phyloP scores from a whole-genome alignment of 352 stramenopile species.

The Phytophthora hibernalis region DNA sequence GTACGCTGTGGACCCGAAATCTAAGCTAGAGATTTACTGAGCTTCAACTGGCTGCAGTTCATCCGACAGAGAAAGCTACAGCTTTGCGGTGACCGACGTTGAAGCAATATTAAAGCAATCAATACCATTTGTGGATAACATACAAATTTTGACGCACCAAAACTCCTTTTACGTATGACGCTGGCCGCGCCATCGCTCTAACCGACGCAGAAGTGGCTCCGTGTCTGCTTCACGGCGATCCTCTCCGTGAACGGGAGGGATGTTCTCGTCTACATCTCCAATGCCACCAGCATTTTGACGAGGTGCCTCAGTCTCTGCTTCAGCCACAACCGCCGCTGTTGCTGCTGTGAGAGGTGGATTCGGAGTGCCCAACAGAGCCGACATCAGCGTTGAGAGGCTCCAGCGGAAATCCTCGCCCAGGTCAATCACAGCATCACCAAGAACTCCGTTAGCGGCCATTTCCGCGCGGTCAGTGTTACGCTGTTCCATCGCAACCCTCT shows the following conservation, averaged over 20 bases:
- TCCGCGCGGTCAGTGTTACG: constrained; percentile 24
- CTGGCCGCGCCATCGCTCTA: constrained; percentile 17
- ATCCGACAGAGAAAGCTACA: too few species aligned
- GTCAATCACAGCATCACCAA: constrained; percentile 47
- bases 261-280: neutral
- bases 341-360: neutral
- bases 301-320: neutral
- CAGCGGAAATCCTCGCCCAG: constrained; percentile 48
- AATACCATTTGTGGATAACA: neutral
- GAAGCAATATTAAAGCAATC: constrained; percentile 4
- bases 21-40: constrained; percentile 58
- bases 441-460: constrained; percentile 32
- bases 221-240: constrained; percentile 3
- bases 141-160: neutral
- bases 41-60: neutral
- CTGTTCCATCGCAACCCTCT: constrained; percentile 37
- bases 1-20: constrained; percentile 75
- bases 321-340: neutral
- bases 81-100: neutral
- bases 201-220: constrained; percentile 32
- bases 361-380: constrained; percentile 32
- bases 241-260: neutral
- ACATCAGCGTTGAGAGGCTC: constrained; percentile 48
- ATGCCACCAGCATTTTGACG: constrained; percentile 14
- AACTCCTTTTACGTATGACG: constrained; percentile 11